These are phyloP conservation scores for Nadsonia starkeyi-henricii DNA, from an alignment of 1,139 yeast genomes.

Conservation along the genomic window DNA sequence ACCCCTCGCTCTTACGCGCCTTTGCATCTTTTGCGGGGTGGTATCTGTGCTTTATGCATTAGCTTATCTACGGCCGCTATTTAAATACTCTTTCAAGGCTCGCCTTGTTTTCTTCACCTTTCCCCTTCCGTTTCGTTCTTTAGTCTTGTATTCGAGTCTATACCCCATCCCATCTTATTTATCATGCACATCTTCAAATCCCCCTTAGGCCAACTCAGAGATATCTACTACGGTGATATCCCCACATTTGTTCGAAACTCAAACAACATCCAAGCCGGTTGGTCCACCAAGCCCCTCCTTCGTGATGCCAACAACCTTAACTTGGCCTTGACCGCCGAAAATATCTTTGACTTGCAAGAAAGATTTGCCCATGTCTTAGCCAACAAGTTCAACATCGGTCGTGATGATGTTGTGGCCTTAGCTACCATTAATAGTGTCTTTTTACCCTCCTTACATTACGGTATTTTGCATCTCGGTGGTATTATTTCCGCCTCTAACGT, in stretches of 20 bases:
- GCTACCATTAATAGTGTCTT: constrained; percentile 3
- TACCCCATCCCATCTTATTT: no score
- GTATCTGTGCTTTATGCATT: no score
- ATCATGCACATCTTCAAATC: neutral
- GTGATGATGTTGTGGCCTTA: constrained; percentile 2
- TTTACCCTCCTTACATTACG: constrained; percentile 19
- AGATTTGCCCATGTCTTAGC: constrained; percentile 3
- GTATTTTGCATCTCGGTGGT: constrained; percentile 23
- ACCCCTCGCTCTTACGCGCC: no score
- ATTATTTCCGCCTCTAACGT: constrained; percentile 25
- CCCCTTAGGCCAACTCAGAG: neutral
- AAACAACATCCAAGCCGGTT: neutral
- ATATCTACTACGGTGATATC: neutral
- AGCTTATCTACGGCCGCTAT: no score
- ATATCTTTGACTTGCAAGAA: neutral
- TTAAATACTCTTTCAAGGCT: no score
- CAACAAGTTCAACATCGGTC: constrained; percentile 1
- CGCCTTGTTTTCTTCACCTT: no score
- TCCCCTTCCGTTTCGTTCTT: no score
- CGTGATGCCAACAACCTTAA: neutral
- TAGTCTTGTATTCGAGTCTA: no score
- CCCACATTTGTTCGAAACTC: neutral
- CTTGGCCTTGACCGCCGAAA: neutral
- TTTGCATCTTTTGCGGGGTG: no score
- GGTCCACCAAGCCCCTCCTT: neutral